Conservation (phyloP, 768 basidiomycete species). For the Cubamyces lactineus region DNA sequence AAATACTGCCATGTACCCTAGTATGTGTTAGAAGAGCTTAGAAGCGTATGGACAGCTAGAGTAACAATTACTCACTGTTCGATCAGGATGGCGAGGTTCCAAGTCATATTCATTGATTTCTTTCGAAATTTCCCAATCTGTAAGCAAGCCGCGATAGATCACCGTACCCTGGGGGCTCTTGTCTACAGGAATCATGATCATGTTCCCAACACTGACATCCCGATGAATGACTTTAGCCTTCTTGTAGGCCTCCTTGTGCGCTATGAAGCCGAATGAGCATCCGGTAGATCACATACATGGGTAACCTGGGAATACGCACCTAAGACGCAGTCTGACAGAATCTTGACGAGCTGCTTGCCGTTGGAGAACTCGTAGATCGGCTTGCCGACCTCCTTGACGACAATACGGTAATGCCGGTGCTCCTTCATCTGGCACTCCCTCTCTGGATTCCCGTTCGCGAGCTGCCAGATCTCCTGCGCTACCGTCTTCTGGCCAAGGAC, state of each 20-base stretch:
- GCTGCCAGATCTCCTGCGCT: background rate
- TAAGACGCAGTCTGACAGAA: background rate
- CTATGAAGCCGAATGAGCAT: background rate
- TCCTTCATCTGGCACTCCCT: background rate
- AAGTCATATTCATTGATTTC: background rate
- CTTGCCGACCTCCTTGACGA: slow-evolving; percentile 8
- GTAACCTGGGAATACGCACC: background rate
- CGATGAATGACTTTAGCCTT: slow-evolving; percentile 7
- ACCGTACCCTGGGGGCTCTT: too few species aligned
- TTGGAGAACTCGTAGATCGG: background rate
- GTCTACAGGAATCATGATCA: background rate
- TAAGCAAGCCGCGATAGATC: background rate
- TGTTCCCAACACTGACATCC: slow-evolving; percentile 21
- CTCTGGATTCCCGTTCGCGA: background rate
- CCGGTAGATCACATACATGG: too few species aligned
- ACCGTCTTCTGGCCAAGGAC: background rate
- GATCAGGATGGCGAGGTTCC: background rate
- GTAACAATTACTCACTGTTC: background rate
- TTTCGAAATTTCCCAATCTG: slow-evolving; percentile 17
- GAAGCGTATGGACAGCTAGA: too few species aligned
- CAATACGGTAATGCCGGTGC: slow-evolving; percentile 12
- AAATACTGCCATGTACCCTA: slow-evolving; percentile 32
- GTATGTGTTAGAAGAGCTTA: background rate
- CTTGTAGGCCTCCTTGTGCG: slow-evolving; percentile 10
- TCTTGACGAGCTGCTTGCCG: background rate